Conservation (phyloP, 805 yeast genomes). For the Monosporozyma aerobia region DNA sequence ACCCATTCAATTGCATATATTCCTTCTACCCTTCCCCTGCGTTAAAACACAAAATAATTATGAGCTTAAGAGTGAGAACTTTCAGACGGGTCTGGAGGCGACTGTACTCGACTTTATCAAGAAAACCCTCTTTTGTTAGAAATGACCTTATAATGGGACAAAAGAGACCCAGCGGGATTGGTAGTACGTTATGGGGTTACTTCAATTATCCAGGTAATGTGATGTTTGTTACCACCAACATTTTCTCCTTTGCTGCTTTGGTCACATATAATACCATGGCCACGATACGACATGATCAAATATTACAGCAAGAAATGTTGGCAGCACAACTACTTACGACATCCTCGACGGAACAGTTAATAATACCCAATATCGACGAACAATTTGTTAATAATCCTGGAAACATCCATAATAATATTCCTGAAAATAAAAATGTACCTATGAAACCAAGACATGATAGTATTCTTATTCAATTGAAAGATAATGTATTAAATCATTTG, state of each 20-base stretch:
- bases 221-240: slow-evolving; percentile 31
- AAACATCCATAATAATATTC: not conserved
- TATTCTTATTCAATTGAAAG: not conserved
- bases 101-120: not conserved
- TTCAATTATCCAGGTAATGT: slow-evolving; percentile 33
- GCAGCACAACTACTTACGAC: not conserved
- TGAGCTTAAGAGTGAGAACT: not conserved
- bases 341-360: not conserved
- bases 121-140: not conserved
- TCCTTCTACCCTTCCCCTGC: not conserved
- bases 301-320: not conserved
- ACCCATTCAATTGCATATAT: not conserved
- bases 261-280: slow-evolving; percentile 27
- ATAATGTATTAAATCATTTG: not conserved
- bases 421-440: not conserved
- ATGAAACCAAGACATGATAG: not conserved
- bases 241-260: slow-evolving; percentile 29
- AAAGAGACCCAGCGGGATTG: not conserved
- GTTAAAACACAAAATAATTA: not conserved
- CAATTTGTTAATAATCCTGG: not conserved
- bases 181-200: slow-evolving; percentile 28
- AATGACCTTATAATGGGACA: not conserved
- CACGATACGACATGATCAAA: slow-evolving; percentile 6
- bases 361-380: not conserved
- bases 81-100: not conserved